phyloP scores from a whole-genome alignment of 192 early-diverging fungal genomes.

The Haplosporangium gracile region DNA sequence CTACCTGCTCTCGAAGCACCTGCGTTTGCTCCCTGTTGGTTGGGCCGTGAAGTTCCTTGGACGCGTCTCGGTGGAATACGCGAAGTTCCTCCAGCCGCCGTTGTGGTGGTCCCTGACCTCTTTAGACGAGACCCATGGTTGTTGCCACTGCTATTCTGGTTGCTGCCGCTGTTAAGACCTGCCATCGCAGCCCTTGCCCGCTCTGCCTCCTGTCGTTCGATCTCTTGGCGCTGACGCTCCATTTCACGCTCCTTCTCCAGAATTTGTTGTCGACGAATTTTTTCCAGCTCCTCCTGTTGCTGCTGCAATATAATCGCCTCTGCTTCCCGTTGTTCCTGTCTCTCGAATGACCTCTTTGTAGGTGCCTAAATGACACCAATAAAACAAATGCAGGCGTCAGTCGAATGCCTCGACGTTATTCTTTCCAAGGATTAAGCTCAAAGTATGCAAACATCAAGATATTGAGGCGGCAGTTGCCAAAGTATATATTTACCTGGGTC shows the following conservation, averaged over 20 bases:
- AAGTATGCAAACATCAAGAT: background rate
- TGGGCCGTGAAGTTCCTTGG: background rate
- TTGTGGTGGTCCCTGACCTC: background rate
- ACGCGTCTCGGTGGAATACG: slow-evolving; percentile 22
- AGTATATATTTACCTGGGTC: slow-evolving; percentile 32
- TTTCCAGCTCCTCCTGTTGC: slow-evolving; percentile 51
- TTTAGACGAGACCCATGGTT: background rate
- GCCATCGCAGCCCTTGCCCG: slow-evolving; percentile 18
- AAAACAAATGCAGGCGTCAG: background rate
- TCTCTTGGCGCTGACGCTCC: slow-evolving; percentile 37
- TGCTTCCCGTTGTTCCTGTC: slow-evolving; percentile 47
- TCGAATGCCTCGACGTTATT: background rate
- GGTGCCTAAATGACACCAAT: slow-evolving; percentile 29
- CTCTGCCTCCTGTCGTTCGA: slow-evolving; percentile 36
- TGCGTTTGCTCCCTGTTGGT: background rate
- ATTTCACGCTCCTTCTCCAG: slow-evolving; percentile 36
- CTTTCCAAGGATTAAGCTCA: background rate
- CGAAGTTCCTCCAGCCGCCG: slow-evolving; percentile 5
- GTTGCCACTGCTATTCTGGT: background rate
- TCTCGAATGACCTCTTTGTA: slow-evolving; percentile 38
- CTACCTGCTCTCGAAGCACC: slow-evolving; percentile 35
- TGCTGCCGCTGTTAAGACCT: slow-evolving; percentile 2
- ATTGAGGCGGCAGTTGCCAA: background rate
- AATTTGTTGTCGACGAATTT: slow-evolving; percentile 36
- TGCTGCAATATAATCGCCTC: slow-evolving; percentile 38